Conservation (phyloP, 306 rosid genomes). For the Acmispon strigosus region DNA sequence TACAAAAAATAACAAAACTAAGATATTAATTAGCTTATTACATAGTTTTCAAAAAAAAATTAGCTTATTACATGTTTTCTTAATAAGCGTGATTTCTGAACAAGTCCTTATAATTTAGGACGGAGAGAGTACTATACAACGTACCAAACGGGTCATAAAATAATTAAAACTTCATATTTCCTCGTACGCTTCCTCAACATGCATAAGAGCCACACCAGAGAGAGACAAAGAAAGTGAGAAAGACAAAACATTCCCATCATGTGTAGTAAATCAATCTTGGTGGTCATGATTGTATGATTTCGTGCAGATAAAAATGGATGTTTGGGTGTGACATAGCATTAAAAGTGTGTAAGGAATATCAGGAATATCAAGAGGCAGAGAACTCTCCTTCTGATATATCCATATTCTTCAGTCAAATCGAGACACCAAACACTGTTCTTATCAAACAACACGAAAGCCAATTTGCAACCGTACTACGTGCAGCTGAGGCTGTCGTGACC, state of each 20-base stretch:
- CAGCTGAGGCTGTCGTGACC: not conserved
- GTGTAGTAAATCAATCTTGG: not conserved
- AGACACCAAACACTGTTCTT: slow-evolving; percentile 37
- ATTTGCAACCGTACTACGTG: slow-evolving; percentile 14
- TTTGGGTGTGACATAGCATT: slow-evolving; percentile 28
- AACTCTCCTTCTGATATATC: slow-evolving; percentile 26
- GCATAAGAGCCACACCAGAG: not conserved
- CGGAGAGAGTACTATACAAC: no score
- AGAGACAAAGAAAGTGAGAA: not conserved
- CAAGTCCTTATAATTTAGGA: no score
- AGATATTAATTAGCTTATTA: no score
- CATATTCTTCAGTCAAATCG: slow-evolving; percentile 53
- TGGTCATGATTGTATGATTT: slow-evolving; percentile 24
- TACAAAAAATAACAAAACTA: no score
- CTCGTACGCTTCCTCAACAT: no score
- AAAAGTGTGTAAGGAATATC: slow-evolving; percentile 28
- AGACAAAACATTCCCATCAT: not conserved
- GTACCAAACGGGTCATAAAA: no score
- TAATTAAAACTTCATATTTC: no score
- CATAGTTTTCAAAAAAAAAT: no score
- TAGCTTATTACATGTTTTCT: no score
- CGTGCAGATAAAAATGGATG: slow-evolving; percentile 35
- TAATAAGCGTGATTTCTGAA: no score
- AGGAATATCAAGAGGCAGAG: slow-evolving; percentile 27
- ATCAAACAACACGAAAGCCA: slow-evolving; percentile 43